Percentiles rank a stretch among this genome's conserved stretches.
Conservation (phyloP, 805 yeast genomes). For the Metschnikowia baotianmanensis region DNA sequence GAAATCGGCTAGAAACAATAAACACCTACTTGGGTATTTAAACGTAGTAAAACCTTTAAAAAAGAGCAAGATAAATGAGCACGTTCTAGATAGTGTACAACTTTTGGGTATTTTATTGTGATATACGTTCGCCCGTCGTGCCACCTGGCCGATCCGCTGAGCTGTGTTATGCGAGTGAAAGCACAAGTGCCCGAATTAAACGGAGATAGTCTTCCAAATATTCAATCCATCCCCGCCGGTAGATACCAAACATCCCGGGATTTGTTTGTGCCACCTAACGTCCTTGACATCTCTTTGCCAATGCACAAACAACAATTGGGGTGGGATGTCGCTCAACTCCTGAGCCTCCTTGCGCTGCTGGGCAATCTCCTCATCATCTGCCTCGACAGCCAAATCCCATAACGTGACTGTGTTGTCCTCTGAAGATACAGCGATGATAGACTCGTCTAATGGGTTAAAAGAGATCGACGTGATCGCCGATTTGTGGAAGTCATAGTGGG, state of each 20-base stretch:
- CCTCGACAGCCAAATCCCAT: slow-evolving; percentile 98
- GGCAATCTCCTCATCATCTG: slow-evolving; percentile 92
- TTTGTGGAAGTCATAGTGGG: slow-evolving; percentile 92
- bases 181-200: slow-evolving; percentile 36
- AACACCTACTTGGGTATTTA: too few species aligned
- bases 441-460: slow-evolving; percentile 93
- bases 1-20: too few species aligned
- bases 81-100: background rate
- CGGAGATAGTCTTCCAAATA: slow-evolving; percentile 95
- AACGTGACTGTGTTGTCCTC: slow-evolving; percentile 96
- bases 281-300: slow-evolving; percentile 99
- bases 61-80: background rate
- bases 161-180: slow-evolving; percentile 2
- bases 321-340: slow-evolving; percentile 88
- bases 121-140: background rate
- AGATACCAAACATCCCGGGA: slow-evolving; percentile 91
- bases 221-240: slow-evolving; percentile 96
- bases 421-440: slow-evolving; percentile 91
- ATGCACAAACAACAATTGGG: slow-evolving; percentile 92
- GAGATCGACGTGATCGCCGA: slow-evolving; percentile 90
- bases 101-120: background rate
- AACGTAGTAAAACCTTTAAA: too few species aligned
- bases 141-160: background rate
- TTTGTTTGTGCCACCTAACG: slow-evolving; percentile 96
- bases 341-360: slow-evolving; percentile 75